These are phyloP conservation scores for Diaporthe caulivora DNA, from an alignment of 2,329 filamentous ascomycete species.

Conservation along the genomic window DNA sequence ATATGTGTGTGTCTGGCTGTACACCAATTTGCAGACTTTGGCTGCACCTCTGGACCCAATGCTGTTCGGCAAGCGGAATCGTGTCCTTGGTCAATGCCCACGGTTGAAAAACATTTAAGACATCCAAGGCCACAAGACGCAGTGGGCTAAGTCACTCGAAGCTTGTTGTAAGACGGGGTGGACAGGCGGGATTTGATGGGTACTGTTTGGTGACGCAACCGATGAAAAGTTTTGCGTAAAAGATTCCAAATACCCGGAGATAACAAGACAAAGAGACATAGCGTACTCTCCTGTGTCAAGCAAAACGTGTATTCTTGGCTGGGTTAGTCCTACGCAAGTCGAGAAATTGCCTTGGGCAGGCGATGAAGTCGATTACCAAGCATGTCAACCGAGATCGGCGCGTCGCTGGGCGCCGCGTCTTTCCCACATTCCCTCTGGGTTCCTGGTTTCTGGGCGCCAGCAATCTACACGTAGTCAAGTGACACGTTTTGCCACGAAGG, in stretches of 20 bases:
- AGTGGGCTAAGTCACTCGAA: slow-evolving; percentile 7
- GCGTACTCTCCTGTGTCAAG: background rate
- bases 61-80: background rate
- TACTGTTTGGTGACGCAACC: background rate
- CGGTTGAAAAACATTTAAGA: too few relatives aligned
- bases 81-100: background rate
- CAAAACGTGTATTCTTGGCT: background rate
- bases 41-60: background rate
- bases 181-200: slow-evolving; percentile 3
- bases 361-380: slow-evolving; percentile 28
- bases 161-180: slow-evolving; percentile 10
- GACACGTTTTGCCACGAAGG: background rate
- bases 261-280: slow-evolving; percentile 1
- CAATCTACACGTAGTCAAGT: slow-evolving; percentile 25
- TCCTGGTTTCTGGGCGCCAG: background rate
- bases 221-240: slow-evolving; percentile 10
- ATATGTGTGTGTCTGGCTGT: background rate
- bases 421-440: background rate
- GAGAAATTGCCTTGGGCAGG: background rate
- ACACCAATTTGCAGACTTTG: background rate
- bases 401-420: slow-evolving; percentile 11
- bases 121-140: too few relatives aligned
- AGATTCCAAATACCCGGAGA: slow-evolving; percentile 22
- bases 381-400: slow-evolving; percentile 19
- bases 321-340: background rate